phyloP scores from a whole-genome alignment of 2,329 filamentous ascomycete species.

The Aspergillus sp. region DNA sequence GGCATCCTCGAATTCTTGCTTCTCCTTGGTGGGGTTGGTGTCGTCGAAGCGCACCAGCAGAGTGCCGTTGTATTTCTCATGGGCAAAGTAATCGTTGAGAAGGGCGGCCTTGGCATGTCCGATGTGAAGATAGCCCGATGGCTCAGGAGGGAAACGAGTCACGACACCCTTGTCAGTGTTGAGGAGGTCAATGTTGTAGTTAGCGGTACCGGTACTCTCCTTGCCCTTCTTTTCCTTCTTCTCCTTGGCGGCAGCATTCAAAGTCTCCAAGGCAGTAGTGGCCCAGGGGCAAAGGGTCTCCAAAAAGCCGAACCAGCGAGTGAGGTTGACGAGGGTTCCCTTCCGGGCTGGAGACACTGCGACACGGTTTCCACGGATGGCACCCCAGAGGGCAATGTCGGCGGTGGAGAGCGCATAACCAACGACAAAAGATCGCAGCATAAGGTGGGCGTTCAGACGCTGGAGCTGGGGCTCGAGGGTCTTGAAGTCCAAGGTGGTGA shows the following conservation, averaged over 20 bases:
- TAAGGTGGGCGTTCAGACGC: conserved; percentile 82
- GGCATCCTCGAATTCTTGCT: conserved; percentile 90
- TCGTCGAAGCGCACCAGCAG: conserved; percentile 93
- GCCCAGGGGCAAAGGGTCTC: conserved; percentile 79
- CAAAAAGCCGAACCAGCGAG: conserved; percentile 83
- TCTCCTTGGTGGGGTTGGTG: conserved; percentile 96
- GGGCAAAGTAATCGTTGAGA: conserved; percentile 94
- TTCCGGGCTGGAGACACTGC: conserved; percentile 77
- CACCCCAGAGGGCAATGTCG: conserved; percentile 80
- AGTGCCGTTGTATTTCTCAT: conserved; percentile 87
- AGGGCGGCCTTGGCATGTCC: conserved; percentile 92
- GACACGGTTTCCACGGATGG: conserved; percentile 80
- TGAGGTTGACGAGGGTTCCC: conserved; percentile 70
- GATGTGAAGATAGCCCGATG: conserved; percentile 92
- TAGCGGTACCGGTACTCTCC: conserved; percentile 66
- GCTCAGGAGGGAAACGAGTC: conserved; percentile 89
- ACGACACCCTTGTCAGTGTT: conserved; percentile 87
- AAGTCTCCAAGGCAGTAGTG: conserved; percentile 64
- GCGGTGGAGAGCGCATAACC: conserved; percentile 74
- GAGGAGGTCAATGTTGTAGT: conserved; percentile 82
- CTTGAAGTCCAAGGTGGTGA: conserved; percentile 71
- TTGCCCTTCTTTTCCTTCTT: conserved; percentile 69
- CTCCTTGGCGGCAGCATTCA: conserved; percentile 66
- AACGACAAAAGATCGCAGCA: conserved; percentile 78
- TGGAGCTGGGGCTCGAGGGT: conserved; percentile 70